Evolutionary conservation across 768 basidiomycete species (phyloP).

Genomic region (Favolaschia claudopus): DNA sequence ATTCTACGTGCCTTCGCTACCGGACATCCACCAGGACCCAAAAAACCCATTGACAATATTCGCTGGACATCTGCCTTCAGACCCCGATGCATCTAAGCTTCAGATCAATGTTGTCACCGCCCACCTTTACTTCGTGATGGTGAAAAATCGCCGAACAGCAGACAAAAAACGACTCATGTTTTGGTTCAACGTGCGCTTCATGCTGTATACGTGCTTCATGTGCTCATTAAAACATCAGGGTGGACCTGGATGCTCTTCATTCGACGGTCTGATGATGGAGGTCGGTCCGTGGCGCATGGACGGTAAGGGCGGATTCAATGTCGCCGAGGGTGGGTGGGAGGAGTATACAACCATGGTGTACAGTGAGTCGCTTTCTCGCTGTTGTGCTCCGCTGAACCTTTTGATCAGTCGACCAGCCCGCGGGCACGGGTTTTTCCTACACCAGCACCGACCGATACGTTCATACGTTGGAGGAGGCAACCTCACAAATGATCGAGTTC

Average conservation of each 20-base stretch:
- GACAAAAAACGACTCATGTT: slow-evolving; percentile 91
- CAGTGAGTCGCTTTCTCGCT: slow-evolving; percentile 57
- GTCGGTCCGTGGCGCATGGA: slow-evolving; percentile 92
- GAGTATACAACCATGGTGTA: slow-evolving; percentile 96
- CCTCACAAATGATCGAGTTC: slow-evolving; percentile 83
- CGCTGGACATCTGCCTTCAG: slow-evolving; percentile 86
- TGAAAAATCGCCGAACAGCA: slow-evolving; percentile 86
- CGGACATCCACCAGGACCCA: slow-evolving; percentile 78
- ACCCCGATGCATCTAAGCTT: slow-evolving; percentile 63
- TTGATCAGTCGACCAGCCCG: slow-evolving; percentile 94
- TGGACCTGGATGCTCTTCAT: slow-evolving; percentile 96
- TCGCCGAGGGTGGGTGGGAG: slow-evolving; percentile 92
- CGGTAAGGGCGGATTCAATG: slow-evolving; percentile 72
- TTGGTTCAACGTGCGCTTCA: slow-evolving; percentile 92
- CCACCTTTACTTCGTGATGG: slow-evolving; percentile 88
- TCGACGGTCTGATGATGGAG: slow-evolving; percentile 98
- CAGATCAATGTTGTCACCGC: slow-evolving; percentile 68
- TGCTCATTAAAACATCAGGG: slow-evolving; percentile 58
- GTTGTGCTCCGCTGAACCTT: slow-evolving; percentile 3
- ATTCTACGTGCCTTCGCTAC: slow-evolving; percentile 82
- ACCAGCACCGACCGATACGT: slow-evolving; percentile 86
- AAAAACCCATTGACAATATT: slow-evolving; percentile 78
- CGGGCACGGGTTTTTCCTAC: slow-evolving; percentile 94
- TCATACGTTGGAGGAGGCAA: slow-evolving; percentile 74
- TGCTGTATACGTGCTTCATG: neutral